Evolutionary conservation across 2,329 filamentous ascomycete genomes (phyloP).

Genomic region (Colletotrichum tropicicola): DNA sequence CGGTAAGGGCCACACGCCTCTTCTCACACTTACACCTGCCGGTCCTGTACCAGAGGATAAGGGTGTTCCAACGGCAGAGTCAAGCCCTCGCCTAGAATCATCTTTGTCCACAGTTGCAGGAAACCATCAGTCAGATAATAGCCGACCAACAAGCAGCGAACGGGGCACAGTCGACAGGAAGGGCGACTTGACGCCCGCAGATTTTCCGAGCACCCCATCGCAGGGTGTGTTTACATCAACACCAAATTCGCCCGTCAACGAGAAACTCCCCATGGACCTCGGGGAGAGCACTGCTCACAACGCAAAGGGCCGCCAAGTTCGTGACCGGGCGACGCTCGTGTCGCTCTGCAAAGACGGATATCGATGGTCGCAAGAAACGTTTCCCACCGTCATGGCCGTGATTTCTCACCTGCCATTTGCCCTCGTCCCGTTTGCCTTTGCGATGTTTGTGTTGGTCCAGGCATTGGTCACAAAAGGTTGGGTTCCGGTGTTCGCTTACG

Average conservation of each 20-base stretch:
- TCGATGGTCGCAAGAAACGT: constrained; percentile 73
- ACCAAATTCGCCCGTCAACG: background rate
- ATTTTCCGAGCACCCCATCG: background rate
- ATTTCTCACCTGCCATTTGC: constrained; percentile 72
- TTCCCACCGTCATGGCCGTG: constrained; percentile 74
- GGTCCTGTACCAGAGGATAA: background rate
- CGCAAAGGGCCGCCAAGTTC: background rate
- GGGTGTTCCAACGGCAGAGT: background rate
- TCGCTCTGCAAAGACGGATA: constrained; percentile 57
- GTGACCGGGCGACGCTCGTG: constrained; percentile 56
- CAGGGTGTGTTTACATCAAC: background rate
- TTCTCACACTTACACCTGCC: constrained; percentile 8
- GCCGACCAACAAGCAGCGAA: background rate
- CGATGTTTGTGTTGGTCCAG: constrained; percentile 80
- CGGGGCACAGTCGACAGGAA: background rate
- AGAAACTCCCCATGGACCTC: background rate
- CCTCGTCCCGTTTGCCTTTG: constrained; percentile 75
- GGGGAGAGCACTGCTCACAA: background rate
- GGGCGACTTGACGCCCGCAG: background rate
- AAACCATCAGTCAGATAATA: background rate
- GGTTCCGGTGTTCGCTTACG: constrained; percentile 77
- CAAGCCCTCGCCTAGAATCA: constrained; percentile 5
- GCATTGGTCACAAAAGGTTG: constrained; percentile 78
- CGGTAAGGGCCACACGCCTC: background rate
- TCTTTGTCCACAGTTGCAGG: background rate